These are phyloP conservation scores for Melaleuca quinquenervia DNA, from an alignment of 345 rosid species.

Conservation along the genomic window DNA sequence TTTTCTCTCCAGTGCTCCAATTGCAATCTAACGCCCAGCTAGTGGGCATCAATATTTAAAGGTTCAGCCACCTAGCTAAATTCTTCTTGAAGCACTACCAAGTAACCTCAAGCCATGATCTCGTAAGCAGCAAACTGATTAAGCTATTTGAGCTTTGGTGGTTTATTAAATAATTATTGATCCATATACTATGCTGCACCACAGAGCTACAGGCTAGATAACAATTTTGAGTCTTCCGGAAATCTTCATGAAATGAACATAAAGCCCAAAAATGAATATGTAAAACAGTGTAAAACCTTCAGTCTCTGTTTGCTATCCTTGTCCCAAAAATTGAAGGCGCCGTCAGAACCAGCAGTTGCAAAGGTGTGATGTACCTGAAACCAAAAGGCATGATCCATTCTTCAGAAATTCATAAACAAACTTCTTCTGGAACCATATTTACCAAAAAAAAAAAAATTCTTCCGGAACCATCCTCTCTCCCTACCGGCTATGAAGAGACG, in stretches of 20 bases:
- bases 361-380: constrained; percentile 84
- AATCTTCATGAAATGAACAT: not conserved
- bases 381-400: not conserved
- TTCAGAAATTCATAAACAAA: not conserved
- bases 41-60: not conserved
- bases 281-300: constrained; percentile 41
- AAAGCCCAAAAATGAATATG: not conserved
- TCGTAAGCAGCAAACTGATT: not conserved
- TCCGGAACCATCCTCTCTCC: too few relatives aligned
- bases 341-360: constrained; percentile 98
- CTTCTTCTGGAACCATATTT: too few relatives aligned
- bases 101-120: not conserved
- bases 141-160: not conserved
- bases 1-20: not conserved
- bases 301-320: constrained; percentile 98
- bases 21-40: not conserved
- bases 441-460: too few relatives aligned
- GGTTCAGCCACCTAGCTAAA: not conserved
- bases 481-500: too few relatives aligned
- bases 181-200: not conserved
- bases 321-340: constrained; percentile 98
- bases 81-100: not conserved
- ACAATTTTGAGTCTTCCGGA: not conserved
- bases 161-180: not conserved
- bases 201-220: not conserved